Conservation (phyloP, 208 protist species). For the Wallacemonas rigidus region DNA sequence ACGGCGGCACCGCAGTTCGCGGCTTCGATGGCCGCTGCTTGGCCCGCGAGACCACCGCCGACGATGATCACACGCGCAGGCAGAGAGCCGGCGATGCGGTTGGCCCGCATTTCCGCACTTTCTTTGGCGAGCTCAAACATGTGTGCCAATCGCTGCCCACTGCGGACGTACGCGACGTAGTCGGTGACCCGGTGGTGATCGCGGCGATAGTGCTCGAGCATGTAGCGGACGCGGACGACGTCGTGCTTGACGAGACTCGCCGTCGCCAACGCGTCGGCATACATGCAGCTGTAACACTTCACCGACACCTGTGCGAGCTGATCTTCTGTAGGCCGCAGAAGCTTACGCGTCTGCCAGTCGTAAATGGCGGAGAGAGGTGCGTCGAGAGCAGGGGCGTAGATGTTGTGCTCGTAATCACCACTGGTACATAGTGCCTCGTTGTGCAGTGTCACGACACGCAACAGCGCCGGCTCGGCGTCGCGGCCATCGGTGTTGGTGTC, state of each 20-base stretch:
- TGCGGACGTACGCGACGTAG: slow-evolving; percentile 42
- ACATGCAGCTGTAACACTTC: slow-evolving; percentile 55
- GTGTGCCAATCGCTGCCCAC: slow-evolving; percentile 37
- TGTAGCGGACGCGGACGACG: slow-evolving; percentile 34
- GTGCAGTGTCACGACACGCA: slow-evolving; percentile 40
- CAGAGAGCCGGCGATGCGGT: slow-evolving; percentile 40
- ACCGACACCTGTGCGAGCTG: slow-evolving; percentile 47
- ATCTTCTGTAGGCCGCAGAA: slow-evolving; percentile 30
- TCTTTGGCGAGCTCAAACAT: slow-evolving; percentile 60
- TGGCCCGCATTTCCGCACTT: slow-evolving; percentile 25
- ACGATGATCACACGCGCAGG: slow-evolving; percentile 60
- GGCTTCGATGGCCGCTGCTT: slow-evolving; percentile 59
- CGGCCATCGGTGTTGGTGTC: too few species aligned
- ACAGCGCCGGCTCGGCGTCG: slow-evolving; percentile 7
- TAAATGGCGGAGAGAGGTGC: slow-evolving; percentile 28
- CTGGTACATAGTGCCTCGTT: slow-evolving; percentile 49
- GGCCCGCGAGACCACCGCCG: slow-evolving; percentile 67
- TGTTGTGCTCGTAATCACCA: slow-evolving; percentile 54
- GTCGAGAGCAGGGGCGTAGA: slow-evolving; percentile 11
- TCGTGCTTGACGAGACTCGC: slow-evolving; percentile 47
- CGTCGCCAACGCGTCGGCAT: slow-evolving; percentile 61
- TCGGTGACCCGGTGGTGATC: slow-evolving; percentile 56
- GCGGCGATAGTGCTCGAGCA: slow-evolving; percentile 49
- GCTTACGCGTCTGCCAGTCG: slow-evolving; percentile 34
- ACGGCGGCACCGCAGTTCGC: slow-evolving; percentile 65